These are phyloP conservation scores for Nosema muscidifuracis DNA, from an alignment of 371 early-diverging fungal genomes.

Conservation along the genomic window DNA sequence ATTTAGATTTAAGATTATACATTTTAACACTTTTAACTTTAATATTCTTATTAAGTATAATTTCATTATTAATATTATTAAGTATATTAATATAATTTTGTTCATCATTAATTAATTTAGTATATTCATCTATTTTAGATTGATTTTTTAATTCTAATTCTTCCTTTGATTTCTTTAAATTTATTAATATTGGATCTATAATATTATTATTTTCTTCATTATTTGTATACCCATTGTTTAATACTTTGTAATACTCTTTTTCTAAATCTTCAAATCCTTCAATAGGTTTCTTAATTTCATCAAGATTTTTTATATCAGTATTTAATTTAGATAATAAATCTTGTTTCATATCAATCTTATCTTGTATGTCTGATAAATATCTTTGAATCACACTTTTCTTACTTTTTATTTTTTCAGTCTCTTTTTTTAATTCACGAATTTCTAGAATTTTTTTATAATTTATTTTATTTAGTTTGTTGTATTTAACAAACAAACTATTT, in stretches of 20 bases:
- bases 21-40: constrained; percentile 74
- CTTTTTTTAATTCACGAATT: no score
- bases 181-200: constrained; percentile 10
- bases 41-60: constrained; percentile 67
- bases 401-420: no score
- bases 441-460: no score
- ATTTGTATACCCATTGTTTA: no score
- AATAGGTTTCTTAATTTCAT: no score
- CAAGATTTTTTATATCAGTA: no score
- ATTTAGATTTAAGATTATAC: constrained; percentile 67
- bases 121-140: constrained; percentile 5
- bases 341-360: constrained; percentile 1
- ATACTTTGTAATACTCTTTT: neutral
- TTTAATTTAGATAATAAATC: constrained; percentile 11
- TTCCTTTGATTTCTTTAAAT: neutral
- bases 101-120: constrained; percentile 62
- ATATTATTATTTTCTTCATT: constrained; percentile 5
- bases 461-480: no score
- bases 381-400: constrained; percentile 3
- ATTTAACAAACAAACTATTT: neutral
- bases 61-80: constrained; percentile 53
- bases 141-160: neutral
- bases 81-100: constrained; percentile 73
- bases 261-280: neutral
- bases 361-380: constrained; percentile 9